Evolutionary conservation across 129 eudicot genomes (phyloP).

Genomic region (Chrysanthemum lavandulifolium): DNA sequence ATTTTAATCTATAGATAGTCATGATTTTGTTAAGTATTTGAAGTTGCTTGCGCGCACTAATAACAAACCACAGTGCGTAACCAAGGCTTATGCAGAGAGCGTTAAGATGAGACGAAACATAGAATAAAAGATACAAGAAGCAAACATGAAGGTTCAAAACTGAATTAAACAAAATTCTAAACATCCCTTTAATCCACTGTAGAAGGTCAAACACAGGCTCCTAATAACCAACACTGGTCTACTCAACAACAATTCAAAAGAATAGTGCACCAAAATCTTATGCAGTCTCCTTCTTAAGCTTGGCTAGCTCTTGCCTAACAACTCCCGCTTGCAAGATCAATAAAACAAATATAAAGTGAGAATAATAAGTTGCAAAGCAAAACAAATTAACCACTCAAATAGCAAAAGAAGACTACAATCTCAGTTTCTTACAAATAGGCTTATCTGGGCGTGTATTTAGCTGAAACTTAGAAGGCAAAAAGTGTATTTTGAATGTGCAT

Average conservation of each 20-base stretch:
- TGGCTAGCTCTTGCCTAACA: conserved; percentile 50
- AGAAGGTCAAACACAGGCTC: conserved; percentile 22
- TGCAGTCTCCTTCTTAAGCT: conserved; percentile 44
- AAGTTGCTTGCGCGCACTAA: background rate
- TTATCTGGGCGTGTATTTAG: too few relatives aligned
- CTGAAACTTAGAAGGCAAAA: too few relatives aligned
- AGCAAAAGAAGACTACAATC: background rate
- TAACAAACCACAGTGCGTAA: background rate
- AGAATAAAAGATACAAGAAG: background rate
- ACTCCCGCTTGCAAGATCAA: conserved; percentile 41
- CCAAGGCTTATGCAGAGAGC: background rate
- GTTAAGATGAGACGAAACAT: too few relatives aligned
- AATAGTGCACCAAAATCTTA: conserved; percentile 4
- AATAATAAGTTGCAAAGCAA: background rate
- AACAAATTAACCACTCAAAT: background rate
- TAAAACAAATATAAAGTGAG: background rate
- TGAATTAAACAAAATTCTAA: conserved; percentile 20
- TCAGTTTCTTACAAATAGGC: too few relatives aligned
- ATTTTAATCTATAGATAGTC: too few relatives aligned
- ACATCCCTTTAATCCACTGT: conserved; percentile 12
- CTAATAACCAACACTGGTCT: conserved; percentile 10
- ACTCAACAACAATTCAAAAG: conserved; percentile 26
- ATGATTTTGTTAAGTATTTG: too few relatives aligned
- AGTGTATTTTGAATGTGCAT: too few relatives aligned
- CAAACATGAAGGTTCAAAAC: conserved; percentile 18